Base-by-base conservation (phyloP, 768 basidiomycete species). In the Roridomyces roridus region DNA sequence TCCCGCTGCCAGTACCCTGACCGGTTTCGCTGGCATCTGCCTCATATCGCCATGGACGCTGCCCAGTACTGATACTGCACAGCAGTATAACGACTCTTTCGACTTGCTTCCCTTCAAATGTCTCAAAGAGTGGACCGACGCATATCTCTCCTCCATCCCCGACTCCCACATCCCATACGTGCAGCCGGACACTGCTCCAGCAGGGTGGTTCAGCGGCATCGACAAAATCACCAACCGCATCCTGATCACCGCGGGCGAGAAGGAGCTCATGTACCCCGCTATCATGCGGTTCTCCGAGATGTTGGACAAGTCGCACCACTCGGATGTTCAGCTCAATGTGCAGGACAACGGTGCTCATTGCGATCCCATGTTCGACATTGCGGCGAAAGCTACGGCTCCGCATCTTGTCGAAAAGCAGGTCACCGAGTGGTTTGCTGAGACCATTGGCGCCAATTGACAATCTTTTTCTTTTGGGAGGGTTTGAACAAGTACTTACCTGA, bases 11-110 rank as follows among this genome's bases (percentile, higher is more conserved):
- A 10, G 14, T 8, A 24, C 5, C 31, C 15, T 54, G 25, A 23
- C n/a, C 15, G 51, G 51, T 3, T 59, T 59, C 24, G 39, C 31
- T 17, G 57, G 57, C 3, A n/a, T 52, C 4, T 60, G 59, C 52
- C 39, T 60, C 18, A 44, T 60, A 1, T 60, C 53, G 4, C 59
- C 59, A 3, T 59, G 58, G 58, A 21, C 26, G 14, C 25, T 56
- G 46, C 31, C 41, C 23, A 31, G 21, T 42, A 6, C 11, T 17
- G 36, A 18, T 8, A 1, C 14, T 34, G 36, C 12, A 24, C 48
- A 4, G 9, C 23, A 7, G 43, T n/a, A n/a, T n/a, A n/a, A 51
- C 21, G 55, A 50, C 20, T 37, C 49, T 3, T 46, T 24, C 17
- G 55, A 57, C 37, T n/a, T 57, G 2, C 41, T 49, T 12, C 55